These are phyloP conservation scores for Antitrichia curtipendula DNA, from an alignment of 225 moss, liverwort and hornwort species.

Conservation along the genomic window DNA sequence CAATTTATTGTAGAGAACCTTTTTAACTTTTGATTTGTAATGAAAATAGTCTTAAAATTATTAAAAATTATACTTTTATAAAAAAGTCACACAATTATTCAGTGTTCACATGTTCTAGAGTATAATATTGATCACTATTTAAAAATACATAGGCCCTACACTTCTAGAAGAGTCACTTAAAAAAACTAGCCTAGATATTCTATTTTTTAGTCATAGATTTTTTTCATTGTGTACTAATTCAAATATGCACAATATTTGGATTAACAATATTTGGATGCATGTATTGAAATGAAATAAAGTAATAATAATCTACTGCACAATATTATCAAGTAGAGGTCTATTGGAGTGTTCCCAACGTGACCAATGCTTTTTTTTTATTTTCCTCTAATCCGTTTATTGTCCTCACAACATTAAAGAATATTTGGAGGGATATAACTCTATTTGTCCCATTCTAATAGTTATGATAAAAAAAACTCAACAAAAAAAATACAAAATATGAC, in stretches of 20 bases:
- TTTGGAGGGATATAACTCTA: not conserved
- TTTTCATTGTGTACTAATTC: accelerated
- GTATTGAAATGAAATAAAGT: not conserved
- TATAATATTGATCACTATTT: no score
- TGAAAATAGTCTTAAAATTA: not conserved
- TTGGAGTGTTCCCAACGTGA: no score
- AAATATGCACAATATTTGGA: not conserved
- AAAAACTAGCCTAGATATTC: not conserved
- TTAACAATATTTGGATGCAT: no score
- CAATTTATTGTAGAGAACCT: not conserved
- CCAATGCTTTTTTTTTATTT: not conserved
- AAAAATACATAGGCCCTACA: no score
- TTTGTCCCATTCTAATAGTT: not conserved
- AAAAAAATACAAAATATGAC: no score
- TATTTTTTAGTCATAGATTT: not conserved
- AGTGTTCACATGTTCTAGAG: not conserved
- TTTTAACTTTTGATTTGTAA: not conserved
- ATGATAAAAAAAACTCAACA: not conserved
- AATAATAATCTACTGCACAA: accelerated
- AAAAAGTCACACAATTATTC: not conserved
- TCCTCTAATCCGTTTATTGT: not conserved
- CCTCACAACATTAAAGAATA: not conserved
- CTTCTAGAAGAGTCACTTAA: no score
- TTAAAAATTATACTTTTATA: not conserved
- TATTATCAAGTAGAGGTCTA: not conserved